Percentiles rank a stretch among this genome's conserved stretches.
These are phyloP conservation scores for Globisporangium carolinianum DNA, from an alignment of 352 stramenopile species.

Conservation along the genomic window DNA sequence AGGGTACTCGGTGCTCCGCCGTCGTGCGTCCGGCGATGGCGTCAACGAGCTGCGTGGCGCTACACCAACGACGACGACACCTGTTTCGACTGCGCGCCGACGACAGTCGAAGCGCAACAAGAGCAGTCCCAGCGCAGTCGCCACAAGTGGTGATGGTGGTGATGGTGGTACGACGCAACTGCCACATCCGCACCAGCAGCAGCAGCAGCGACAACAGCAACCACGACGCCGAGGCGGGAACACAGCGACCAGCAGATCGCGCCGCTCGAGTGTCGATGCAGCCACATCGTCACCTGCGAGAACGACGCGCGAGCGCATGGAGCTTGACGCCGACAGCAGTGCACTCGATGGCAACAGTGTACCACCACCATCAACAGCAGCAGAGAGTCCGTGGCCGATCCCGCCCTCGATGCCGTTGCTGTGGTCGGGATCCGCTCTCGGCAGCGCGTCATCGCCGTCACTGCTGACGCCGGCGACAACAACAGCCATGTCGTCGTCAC, in stretches of 20 bases:
- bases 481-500: background rate
- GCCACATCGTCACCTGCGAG: slow-evolving; percentile 1
- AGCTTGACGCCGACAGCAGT: background rate
- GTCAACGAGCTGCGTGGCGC: slow-evolving; percentile 5
- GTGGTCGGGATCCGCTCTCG: background rate
- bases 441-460: background rate
- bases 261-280: background rate
- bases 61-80: background rate
- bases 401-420: background rate
- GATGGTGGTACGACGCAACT: background rate
- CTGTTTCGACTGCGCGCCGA: background rate
- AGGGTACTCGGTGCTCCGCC: slow-evolving; percentile 50
- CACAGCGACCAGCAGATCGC: background rate
- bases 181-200: background rate
- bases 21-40: slow-evolving; percentile 11
- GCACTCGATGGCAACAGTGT: background rate
- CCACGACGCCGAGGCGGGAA: slow-evolving; percentile 1
- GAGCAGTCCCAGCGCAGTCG: background rate
- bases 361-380: background rate
- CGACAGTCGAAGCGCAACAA: slow-evolving; percentile 7
- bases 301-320: slow-evolving; percentile 16
- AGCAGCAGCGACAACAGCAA: slow-evolving; percentile 7
- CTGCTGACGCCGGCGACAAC: background rate
- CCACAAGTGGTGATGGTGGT: background rate
- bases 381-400: background rate